Evolutionary conservation across 2,329 filamentous ascomycete genomes (phyloP), one percentile per base, ranked within the genome.

Genomic region (Curvularia spicifera): DNA sequence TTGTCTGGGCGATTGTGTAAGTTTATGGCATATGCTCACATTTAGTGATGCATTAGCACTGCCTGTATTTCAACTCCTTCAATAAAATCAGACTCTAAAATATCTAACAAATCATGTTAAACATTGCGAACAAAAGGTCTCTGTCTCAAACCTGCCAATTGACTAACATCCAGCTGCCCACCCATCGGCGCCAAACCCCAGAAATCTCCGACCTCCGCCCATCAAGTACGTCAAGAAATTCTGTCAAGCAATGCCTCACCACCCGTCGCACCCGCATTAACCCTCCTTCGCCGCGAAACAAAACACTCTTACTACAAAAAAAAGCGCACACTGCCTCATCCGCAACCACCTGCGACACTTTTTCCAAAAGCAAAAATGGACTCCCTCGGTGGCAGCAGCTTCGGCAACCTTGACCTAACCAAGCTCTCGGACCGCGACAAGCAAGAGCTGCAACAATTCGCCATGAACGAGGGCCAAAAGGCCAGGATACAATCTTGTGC

Each of bases 381-480:
- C 69, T 61, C 67, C n/a, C 62, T 68, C 60, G 67, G 70, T 56
- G 75, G 85, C 73, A 80, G 82, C 57, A 80, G 82, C 57, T 60
- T 73, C 61, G 64, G 61, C 80, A 83, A 79, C 60, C 71, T 87
- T 71, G 90, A 93, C 73, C 81, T 94, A 66, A 85, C 87, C 71
- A 88, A 87, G 79, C 89, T 97, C 75, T 90, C 86, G 71, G 88
- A 91, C 60, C 85, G 86, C 73, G 93, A 97, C 80, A 95, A 93
- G 84, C 83, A 87, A 65, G 93, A 98, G 79, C 85, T 99, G 43
- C 91, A 92, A 72, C 88, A 92, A 74, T 94, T 97, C 78, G 84
- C 97, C 58, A 81, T 87, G 69, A 92, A 91, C 74, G 93, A 97
- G 82, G 85, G 86, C 65, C 91, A 97, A 79, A 95, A 95, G 77